These are phyloP conservation scores for Pichia cactophila DNA, from an alignment of 1,139 yeast genomes.

Conservation along the genomic window DNA sequence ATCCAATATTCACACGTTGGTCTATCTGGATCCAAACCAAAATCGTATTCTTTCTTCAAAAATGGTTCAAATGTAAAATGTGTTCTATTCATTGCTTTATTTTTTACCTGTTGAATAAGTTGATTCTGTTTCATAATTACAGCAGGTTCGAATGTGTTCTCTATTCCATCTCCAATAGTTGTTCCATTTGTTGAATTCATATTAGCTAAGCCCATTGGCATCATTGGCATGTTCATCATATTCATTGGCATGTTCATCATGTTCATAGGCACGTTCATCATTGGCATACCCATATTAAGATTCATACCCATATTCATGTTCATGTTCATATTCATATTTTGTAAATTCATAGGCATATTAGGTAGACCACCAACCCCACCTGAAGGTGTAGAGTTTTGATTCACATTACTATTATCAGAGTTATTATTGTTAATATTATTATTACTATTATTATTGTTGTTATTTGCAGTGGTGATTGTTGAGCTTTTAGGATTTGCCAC, in stretches of 20 bases:
- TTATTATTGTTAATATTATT: neutral
- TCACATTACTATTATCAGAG: neutral
- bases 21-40: constrained; percentile 82
- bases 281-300: neutral
- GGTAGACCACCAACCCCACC: neutral
- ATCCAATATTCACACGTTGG: constrained; percentile 78
- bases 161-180: neutral
- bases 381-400: neutral
- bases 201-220: constrained; percentile 6
- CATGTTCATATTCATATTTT: neutral
- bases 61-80: constrained; percentile 59
- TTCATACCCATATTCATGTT: constrained; percentile 3
- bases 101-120: constrained; percentile 12
- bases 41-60: constrained; percentile 68
- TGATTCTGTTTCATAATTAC: constrained; percentile 12
- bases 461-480: neutral
- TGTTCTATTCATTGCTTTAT: constrained; percentile 8
- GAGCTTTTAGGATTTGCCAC: neutral
- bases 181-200: neutral
- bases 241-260: constrained; percentile 1
- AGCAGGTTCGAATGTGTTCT: constrained; percentile 10
- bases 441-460: neutral
- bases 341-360: neutral
- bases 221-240: neutral
- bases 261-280: neutral